Evolutionary conservation across 441 rosid genomes (phyloP), one percentile per base, ranked within the genome.

Genomic region (Theobroma grandiflorum): DNA sequence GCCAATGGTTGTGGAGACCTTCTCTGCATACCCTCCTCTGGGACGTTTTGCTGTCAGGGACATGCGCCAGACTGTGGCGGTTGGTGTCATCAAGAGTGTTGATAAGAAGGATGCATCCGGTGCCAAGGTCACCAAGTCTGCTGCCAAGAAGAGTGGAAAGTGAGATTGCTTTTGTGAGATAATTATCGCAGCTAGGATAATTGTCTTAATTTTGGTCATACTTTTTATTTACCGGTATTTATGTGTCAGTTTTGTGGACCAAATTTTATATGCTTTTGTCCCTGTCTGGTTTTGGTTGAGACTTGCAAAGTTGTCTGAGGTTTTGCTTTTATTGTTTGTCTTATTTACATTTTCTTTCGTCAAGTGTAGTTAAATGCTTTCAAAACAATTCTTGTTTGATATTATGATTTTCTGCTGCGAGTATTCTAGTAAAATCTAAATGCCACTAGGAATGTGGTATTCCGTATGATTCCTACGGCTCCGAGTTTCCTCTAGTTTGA

Each of bases 21-120:
- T 87, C 74, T 82, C 89, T 0, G 77, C 50, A 80, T 89, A 84
- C 52, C 92, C 90, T 0, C 92, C 90, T 0, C 83, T 84, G 6
- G 94, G 96, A 2, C 91, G 98, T 31, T 94, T 94, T 62, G 96
- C 96, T 3, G 95, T 94, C 14, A 88, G 96, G 84, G 96, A 94
- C 84, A 91, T 93, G 97, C 89, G 97, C 11, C 97, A 91, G 85
- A 93, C 95, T 0, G 95, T 93, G 1, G 98, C 96, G 0, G 98
- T 94, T 0, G 98, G 98, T 37, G 96, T 94, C 3, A 94, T 93
- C 84, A 94, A 94, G 96, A 89, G 75, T 0, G 96, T 93, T 0
- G 97, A 93, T 80, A 93, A 94, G 90, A 94, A 94, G 90, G 97
- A 94, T 22, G 94, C 97, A 2, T 15, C 76, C 0, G 93, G 95